Base-by-base conservation (phyloP, 768 basidiomycete species). In the Myochromella boudieri region DNA sequence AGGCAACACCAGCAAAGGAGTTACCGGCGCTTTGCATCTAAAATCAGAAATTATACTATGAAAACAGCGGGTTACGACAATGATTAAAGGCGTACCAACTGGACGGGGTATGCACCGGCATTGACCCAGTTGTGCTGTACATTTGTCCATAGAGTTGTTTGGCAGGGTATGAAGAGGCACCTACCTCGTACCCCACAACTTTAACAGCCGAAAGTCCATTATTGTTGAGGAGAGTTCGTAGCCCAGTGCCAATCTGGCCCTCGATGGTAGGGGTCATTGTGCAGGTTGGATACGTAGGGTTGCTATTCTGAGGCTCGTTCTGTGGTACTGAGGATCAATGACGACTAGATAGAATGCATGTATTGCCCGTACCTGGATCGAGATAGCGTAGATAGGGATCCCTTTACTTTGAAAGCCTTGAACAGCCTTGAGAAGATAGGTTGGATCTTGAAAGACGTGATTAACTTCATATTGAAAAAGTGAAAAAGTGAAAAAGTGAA, bases 281-380 rank as follows among this genome's bases (percentile, higher is more conserved):
- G 44, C 78, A 80, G 0, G 82, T 80, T 1, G 87, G 88, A 49
- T 90, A 89, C 0, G 84, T 84, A 0, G 82, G 70, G 51, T 88
- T 76, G 52, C 69, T 80, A 58, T 78, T 74, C 59, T 76, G 70
- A 4, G 76, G 76, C 54, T 80, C 77, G 49, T 80, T 80, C 72
- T 60, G 25, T 28, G 26, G 9, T 8, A 5, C 21, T 9, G n/a
- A n/a, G n/a, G n/a, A n/a, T n/a, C n/a, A n/a, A n/a, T n/a, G n/a
- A n/a, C n/a, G n/a, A n/a, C n/a, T n/a, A n/a, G n/a, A n/a, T n/a
- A n/a, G n/a, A n/a, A n/a, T n/a, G n/a, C n/a, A n/a, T n/a, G n/a
- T n/a, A n/a, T n/a, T n/a, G n/a, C n/a, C 18, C 20, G 21, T 37
- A 55, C 59, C 37, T 90, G 72, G 33, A 85, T 80, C 0, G 74